Conservation (phyloP, 2,329 filamentous ascomycete genomes). For the Colletotrichum sp. region DNA sequence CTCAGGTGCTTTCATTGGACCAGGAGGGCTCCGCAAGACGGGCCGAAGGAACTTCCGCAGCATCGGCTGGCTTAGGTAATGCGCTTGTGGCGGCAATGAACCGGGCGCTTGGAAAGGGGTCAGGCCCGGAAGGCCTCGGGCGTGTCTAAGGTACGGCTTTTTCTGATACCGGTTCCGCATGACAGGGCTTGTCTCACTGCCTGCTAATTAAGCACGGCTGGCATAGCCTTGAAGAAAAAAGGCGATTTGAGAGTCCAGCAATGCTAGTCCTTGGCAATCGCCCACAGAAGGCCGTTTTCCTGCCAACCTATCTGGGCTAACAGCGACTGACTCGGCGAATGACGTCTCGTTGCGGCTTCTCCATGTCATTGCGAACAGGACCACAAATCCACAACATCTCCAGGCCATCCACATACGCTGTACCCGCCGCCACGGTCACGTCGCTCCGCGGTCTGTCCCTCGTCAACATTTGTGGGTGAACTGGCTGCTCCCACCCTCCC, state of each 20-base stretch:
- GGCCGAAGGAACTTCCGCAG: slow-evolving; percentile 2
- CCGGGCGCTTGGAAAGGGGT: not conserved
- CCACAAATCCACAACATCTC: not conserved
- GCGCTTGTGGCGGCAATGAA: not conserved
- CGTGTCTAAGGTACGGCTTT: not conserved
- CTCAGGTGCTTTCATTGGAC: not conserved
- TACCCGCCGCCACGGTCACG: not conserved
- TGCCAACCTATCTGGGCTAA: not conserved
- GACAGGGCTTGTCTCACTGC: not conserved
- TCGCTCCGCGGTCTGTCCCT: not conserved
- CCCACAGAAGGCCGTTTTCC: not conserved
- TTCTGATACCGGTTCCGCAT: not conserved
- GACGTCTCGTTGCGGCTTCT: not conserved
- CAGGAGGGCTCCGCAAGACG: not conserved
- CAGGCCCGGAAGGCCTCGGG: slow-evolving; percentile 6
- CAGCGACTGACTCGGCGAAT: slow-evolving; percentile 5
- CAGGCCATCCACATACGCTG: slow-evolving; percentile 15
- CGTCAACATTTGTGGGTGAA: not conserved
- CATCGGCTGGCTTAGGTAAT: not conserved
- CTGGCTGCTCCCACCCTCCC: not conserved
- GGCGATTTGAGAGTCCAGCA: not conserved
- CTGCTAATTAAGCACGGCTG: not conserved
- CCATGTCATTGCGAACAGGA: not conserved
- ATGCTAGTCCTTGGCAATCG: not conserved
- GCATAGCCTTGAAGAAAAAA: not conserved